Percentiles rank a stretch among this genome's conserved stretches.
phyloP scores from a whole-genome alignment of 2,329 filamentous ascomycete genomes.

The Epichloe hybrida region DNA sequence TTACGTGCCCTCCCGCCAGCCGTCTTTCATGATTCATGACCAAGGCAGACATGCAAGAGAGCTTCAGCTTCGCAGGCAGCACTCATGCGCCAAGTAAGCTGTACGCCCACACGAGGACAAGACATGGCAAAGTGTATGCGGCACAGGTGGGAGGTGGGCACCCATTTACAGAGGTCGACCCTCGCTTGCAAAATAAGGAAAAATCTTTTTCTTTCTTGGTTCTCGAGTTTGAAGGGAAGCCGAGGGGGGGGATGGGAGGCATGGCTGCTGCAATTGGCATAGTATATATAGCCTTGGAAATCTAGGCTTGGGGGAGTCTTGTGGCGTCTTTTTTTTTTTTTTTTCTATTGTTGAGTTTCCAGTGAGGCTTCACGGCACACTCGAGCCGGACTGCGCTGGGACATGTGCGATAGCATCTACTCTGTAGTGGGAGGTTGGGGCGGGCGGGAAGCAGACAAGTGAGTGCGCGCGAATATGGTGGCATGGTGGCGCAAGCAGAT shows the following conservation, averaged over 20 bases:
- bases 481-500: conserved; percentile 1
- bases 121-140: not conserved
- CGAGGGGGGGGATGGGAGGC: not conserved
- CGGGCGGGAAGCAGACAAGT: not conserved
- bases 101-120: not conserved
- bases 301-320: not conserved
- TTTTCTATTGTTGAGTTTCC: not conserved
- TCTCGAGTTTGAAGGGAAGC: not conserved
- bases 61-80: not conserved
- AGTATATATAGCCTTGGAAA: not conserved
- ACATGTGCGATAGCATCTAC: not conserved
- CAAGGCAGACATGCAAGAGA: not conserved
- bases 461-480: not conserved
- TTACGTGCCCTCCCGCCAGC: not conserved
- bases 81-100: not conserved
- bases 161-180: not conserved
- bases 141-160: not conserved
- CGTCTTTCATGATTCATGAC: not conserved
- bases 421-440: not conserved
- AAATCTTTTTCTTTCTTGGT: not conserved
- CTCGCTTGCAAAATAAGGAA: not conserved
- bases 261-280: not conserved
- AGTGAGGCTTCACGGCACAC: not conserved
- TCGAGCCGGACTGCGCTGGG: not conserved
- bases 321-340: not conserved